Percentiles rank a stretch among this genome's conserved stretches.
phyloP scores from a whole-genome alignment of 2,329 filamentous ascomycete genomes.

The Graphiopsis chlorocephala region DNA sequence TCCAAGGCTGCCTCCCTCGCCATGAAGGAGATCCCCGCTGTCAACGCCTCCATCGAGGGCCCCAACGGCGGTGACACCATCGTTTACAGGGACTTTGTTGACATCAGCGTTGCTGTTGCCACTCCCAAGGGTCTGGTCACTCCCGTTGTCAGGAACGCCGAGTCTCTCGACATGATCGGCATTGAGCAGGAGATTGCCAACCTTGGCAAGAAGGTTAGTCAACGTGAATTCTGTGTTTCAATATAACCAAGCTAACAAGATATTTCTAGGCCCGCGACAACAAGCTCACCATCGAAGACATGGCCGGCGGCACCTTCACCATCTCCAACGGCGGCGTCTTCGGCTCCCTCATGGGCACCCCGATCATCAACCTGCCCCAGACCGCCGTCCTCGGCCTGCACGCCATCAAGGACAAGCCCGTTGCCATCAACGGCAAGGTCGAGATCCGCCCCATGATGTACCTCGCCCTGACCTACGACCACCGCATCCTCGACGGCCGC shows the following conservation, averaged over 20 bases:
- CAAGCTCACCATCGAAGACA: constrained; percentile 98
- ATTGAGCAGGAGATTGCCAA: constrained; percentile 93
- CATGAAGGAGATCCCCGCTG: constrained; percentile 89
- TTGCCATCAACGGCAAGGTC: constrained; percentile 88
- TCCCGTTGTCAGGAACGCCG: constrained; percentile 90
- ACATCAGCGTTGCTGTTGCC: constrained; percentile 94
- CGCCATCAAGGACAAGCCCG: constrained; percentile 90
- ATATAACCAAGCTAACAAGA: constrained; percentile 12
- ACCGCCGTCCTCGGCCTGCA: constrained; percentile 88
- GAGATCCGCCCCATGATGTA: constrained; percentile 99
- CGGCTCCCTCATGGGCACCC: constrained; percentile 93
- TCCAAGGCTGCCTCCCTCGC: constrained; percentile 84
- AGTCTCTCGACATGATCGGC: constrained; percentile 79
- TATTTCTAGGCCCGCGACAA: constrained; percentile 74
- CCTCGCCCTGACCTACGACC: constrained; percentile 94
- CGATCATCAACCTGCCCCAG: constrained; percentile 96
- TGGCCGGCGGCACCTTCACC: constrained; percentile 97
- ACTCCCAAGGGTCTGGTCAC: constrained; percentile 97
- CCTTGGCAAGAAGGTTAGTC: constrained; percentile 83
- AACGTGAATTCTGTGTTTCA: not conserved
- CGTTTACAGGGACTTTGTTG: constrained; percentile 96
- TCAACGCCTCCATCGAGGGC: constrained; percentile 96
- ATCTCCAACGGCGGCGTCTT: constrained; percentile 98
- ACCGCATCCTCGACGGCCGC: constrained; percentile 89
- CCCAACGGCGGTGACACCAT: constrained; percentile 94